Conservation (phyloP, 352 stramenopile species). For the Pythium brachiatum region DNA sequence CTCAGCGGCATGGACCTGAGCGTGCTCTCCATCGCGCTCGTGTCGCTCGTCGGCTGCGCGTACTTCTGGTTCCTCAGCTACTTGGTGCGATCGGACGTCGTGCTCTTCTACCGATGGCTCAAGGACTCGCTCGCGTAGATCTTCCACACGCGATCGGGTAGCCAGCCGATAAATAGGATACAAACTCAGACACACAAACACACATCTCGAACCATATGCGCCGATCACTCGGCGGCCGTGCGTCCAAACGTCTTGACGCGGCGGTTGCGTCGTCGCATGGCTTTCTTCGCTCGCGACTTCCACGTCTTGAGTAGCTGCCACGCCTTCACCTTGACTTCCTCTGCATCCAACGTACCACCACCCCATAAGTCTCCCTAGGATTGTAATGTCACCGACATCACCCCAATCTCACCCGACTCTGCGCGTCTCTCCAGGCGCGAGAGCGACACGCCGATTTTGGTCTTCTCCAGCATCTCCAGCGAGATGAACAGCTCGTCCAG, state of each 20-base stretch:
- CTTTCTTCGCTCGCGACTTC: conserved; percentile 69
- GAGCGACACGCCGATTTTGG: conserved; percentile 39
- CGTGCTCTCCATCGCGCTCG: conserved; percentile 25
- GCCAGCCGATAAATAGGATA: too few relatives aligned
- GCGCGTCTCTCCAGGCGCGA: conserved; percentile 36
- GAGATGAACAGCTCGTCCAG: conserved; percentile 74
- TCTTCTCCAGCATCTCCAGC: conserved; percentile 83
- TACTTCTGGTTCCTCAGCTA: conserved; percentile 82
- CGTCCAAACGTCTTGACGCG: conserved; percentile 69
- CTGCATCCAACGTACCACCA: neutral
- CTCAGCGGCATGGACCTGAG: conserved; percentile 49
- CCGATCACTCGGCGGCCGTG: conserved; percentile 57
- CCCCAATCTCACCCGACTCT: conserved; percentile 26
- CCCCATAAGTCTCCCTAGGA: neutral
- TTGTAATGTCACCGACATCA: neutral
- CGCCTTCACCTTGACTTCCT: conserved; percentile 40
- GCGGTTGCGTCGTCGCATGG: conserved; percentile 46
- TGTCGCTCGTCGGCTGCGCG: conserved; percentile 35
- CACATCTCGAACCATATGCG: too few relatives aligned
- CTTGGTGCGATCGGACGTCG: conserved; percentile 44
- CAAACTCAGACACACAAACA: too few relatives aligned
- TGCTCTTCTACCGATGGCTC: conserved; percentile 32
- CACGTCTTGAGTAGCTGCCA: conserved; percentile 51
- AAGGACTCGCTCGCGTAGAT: conserved; percentile 11
- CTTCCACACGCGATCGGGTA: too few relatives aligned